Conservation (phyloP, 2,329 filamentous ascomycete species). For the Penicillium oxalicum region DNA sequence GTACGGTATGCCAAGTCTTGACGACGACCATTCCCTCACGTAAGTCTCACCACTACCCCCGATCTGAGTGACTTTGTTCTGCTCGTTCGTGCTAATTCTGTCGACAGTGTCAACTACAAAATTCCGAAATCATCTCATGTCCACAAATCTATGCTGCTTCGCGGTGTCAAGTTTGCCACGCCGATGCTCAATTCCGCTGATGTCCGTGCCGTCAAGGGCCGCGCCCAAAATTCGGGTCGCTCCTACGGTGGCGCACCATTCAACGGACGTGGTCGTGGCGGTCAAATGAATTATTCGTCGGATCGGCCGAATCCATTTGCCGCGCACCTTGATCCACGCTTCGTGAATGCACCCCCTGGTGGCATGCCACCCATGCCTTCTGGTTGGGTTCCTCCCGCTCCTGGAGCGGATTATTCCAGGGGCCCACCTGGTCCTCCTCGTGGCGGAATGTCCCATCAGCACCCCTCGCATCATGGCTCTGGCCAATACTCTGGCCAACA, state of each 20-base stretch:
- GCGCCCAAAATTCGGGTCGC: conserved; percentile 61
- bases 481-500: conserved; percentile 24
- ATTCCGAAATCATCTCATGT: conserved; percentile 66
- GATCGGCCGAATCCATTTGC: conserved; percentile 43
- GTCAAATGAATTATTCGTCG: conserved; percentile 51
- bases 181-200: conserved; percentile 70
- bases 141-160: conserved; percentile 92
- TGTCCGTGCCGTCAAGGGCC: conserved; percentile 64
- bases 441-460: conserved; percentile 27
- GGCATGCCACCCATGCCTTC: conserved; percentile 29
- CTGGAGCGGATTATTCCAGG: conserved; percentile 28
- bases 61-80: no score
- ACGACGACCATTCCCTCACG: conserved; percentile 82
- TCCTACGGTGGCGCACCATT: conserved; percentile 64
- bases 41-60: conserved; percentile 42
- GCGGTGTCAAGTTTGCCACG: conserved; percentile 67
- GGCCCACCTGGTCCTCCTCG: conserved; percentile 38
- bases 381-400: conserved; percentile 30
- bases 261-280: conserved; percentile 42
- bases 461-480: conserved; percentile 15
- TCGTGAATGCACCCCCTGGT: conserved; percentile 29
- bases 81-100: conserved; percentile 24
- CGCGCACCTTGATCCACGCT: conserved; percentile 43
- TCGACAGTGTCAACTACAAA: conserved; percentile 69
- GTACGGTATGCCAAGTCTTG: conserved; percentile 66